Base-by-base conservation (phyloP, 2,329 filamentous ascomycete species). In the Exophiala sp. region DNA sequence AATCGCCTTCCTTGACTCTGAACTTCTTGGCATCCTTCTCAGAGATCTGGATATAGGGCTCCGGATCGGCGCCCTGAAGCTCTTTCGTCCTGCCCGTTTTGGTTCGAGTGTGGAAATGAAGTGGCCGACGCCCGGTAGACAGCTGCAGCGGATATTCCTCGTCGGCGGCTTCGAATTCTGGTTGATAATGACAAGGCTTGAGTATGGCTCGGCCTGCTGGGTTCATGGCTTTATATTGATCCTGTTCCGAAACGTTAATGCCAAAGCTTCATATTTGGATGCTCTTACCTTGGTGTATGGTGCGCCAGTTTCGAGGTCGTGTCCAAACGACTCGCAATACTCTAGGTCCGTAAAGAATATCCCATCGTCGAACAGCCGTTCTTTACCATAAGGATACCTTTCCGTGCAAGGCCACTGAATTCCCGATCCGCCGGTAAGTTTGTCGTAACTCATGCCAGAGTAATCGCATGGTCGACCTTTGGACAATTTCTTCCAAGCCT, bases 371-470 rank as follows among this genome's bases (percentile, higher is more conserved):
- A 68, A 72, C 3, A 71, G 58, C 5, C 69, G 51, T 50, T 72
- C 69, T 9, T 62, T 69, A 2, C 70, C 70, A 12, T 63, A 44
- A 1, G 69, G 70, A 52, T 67, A 60, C 3, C 63, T 55, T 10
- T 63, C 58, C 34, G 66, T 71, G 55, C 68, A 71, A 6, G 70
- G 70, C 70, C 70, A 72, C 52, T 71, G 69, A 20, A 72, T 65
- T 1, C 69, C 70, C 3, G 68, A 68, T 1, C 68, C 68, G 3
- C 68, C 69, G 1, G 65, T 65, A 2, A 72, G 58, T 44, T 67
- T 68, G 7, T 67, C 67, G 48, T 72, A 72, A 3, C 55, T 64
- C 39, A 72, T 21, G 2, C 57, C 66, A 44, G 57, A 68, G 54
- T 68, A 71, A 53, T 72, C 70, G 47, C 65, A 70, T 0, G 69